phyloP scores from a whole-genome alignment of 2,329 filamentous ascomycete genomes.

The Penicillium olsonii region DNA sequence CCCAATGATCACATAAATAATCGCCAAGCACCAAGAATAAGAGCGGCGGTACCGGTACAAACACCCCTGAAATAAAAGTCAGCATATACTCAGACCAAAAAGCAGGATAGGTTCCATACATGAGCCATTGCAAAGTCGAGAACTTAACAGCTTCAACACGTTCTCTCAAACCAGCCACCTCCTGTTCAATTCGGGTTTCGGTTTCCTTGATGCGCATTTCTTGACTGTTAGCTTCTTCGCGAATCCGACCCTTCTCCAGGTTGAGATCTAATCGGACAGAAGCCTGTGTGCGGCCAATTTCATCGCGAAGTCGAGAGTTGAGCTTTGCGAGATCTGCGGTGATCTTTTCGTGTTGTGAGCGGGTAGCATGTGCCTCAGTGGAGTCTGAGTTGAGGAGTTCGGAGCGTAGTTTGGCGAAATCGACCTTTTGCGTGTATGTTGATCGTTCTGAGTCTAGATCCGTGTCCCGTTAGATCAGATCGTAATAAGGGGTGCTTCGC shows the following conservation, averaged over 20 bases:
- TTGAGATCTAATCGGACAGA: constrained; percentile 91
- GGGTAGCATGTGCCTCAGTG: constrained; percentile 84
- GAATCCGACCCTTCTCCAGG: constrained; percentile 91
- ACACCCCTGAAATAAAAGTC: constrained; percentile 54
- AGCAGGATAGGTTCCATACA: constrained; percentile 61
- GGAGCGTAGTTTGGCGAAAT: constrained; percentile 94
- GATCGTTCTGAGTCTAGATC: constrained; percentile 49
- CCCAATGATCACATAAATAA: constrained; percentile 57
- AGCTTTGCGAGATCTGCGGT: constrained; percentile 95
- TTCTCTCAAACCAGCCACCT: constrained; percentile 86
- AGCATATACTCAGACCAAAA: constrained; percentile 19
- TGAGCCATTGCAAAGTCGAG: constrained; percentile 95
- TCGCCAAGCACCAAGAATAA: constrained; percentile 68
- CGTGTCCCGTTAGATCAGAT: constrained; percentile 3
- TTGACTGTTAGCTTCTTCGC: constrained; percentile 93
- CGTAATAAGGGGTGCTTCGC: no score
- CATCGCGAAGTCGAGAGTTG: constrained; percentile 83
- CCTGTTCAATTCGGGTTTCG: constrained; percentile 97
- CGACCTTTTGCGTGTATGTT: constrained; percentile 82
- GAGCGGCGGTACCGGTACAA: constrained; percentile 65
- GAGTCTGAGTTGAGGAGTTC: constrained; percentile 91
- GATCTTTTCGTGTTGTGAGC: constrained; percentile 85
- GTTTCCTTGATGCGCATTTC: constrained; percentile 99
- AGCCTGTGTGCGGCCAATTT: constrained; percentile 91
- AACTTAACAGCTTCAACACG: constrained; percentile 97